Conservation (phyloP, 306 rosid genomes). For the Myrica gale region DNA sequence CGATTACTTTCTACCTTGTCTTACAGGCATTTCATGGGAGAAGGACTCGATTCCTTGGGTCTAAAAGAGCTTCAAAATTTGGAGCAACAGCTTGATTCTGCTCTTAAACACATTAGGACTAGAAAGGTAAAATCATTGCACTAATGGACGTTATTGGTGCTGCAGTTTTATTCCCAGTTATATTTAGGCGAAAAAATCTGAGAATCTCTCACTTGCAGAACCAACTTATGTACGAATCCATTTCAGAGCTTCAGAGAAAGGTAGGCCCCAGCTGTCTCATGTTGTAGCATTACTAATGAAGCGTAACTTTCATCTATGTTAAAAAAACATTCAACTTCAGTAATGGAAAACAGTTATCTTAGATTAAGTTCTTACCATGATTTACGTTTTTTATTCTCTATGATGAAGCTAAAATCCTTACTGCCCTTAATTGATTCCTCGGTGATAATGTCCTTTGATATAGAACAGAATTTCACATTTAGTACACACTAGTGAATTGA, state of each 20-base stretch:
- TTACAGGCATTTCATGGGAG: conserved; percentile 78
- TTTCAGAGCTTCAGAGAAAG: conserved; percentile 80
- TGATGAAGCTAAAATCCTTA: no score
- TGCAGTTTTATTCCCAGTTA: conserved; percentile 2
- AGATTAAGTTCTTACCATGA: not conserved
- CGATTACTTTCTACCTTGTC: not conserved
- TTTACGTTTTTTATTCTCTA: not conserved
- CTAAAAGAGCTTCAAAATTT: conserved; percentile 73
- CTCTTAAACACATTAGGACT: conserved; percentile 71
- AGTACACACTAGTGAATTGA: no score
- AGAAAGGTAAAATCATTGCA: conserved; percentile 52
- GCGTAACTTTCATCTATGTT: no score
- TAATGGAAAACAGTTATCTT: not conserved
- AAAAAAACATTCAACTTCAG: not conserved
- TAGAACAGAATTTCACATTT: not conserved
- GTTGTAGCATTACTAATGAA: not conserved
- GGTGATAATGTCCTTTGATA: not conserved
- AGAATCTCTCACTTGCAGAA: conserved; percentile 51
- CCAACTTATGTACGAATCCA: conserved; percentile 75
- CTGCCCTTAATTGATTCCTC: no score
- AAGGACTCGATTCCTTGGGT: conserved; percentile 58
- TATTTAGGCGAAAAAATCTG: not conserved
- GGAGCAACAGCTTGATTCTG: conserved; percentile 85
- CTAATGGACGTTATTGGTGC: not conserved
- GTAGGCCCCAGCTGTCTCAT: conserved; percentile 28